Base-by-base conservation (phyloP, 2,329 filamentous ascomycete species). In the Teratosphaeria epicoccoides region DNA sequence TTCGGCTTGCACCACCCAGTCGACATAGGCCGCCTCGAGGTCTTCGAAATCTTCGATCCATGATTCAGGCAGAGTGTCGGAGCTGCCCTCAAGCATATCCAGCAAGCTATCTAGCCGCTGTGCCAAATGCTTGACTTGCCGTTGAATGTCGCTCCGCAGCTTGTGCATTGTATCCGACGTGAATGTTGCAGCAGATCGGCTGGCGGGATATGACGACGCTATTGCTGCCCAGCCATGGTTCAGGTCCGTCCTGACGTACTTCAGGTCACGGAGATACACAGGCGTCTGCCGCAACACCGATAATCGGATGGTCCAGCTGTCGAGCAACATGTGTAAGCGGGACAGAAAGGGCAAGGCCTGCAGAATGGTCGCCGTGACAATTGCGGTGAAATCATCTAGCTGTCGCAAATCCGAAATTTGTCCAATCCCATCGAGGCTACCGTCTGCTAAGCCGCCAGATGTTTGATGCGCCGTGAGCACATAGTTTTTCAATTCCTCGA, bases 301-400 rank as follows among this genome's bases (percentile, higher is more conserved):
- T 12, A 97, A 71, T 20, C 93, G 84, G 40, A 86, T 76, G 24
- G 78, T 82, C 93, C 93, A 98, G 1, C 78, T 77, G 51, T 82
- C 80, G 47, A 97, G 73, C n/a, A 94, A 70, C 7, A 79, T 77
- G 50, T 81, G 82, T 22, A 98, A 70, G 50, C 79, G 83, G 9
- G 88, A 85, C 43, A 96, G 72, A 53, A 86, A 84, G 1, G 93
- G 93, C 20, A 98, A 76, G 3, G 88, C 82, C 64, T 93, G 87
- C n/a, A 98, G 72, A 17, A 95, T 86, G 28, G 91, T 95, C 24
- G 90, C 87, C 1, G 93, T 96, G 52, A 97, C 80, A 46, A 97
- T 78, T 23, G 91, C 88, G 7, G 88, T 90, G 62, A 95, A 82
- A 67, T 97, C 93, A 61, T 93, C 89, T 75, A 97, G 81, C 55